These are phyloP conservation scores for Kalanchoe fedtschenkoi DNA, from an alignment of 164 flowering plant genomes.

Conservation along the genomic window DNA sequence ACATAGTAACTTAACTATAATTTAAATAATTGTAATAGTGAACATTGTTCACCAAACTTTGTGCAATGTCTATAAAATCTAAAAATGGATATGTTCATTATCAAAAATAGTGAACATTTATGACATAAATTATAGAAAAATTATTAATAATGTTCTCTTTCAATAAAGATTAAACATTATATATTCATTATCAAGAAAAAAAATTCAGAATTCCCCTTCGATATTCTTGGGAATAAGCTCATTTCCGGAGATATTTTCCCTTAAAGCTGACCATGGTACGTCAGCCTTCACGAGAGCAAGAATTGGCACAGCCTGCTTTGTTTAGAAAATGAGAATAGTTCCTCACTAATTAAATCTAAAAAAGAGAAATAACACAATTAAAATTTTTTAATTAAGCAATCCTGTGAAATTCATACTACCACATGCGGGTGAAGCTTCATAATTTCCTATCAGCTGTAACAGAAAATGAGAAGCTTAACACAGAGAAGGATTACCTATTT, in stretches of 20 bases:
- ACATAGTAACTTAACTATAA: too few species aligned
- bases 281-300: slow-evolving; percentile 66
- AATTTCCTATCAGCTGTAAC: not conserved
- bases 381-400: not conserved
- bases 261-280: slow-evolving; percentile 77
- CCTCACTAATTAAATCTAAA: not conserved
- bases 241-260: slow-evolving; percentile 60
- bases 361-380: not conserved
- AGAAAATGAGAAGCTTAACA: not conserved
- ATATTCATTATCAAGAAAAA: too few species aligned
- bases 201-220: slow-evolving; percentile 99
- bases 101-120: too few species aligned
- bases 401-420: not conserved
- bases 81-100: too few species aligned
- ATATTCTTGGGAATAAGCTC: slow-evolving; percentile 80
- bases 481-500: not conserved
- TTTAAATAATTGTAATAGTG: too few species aligned
- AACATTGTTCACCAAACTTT: too few species aligned
- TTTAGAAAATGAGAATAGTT: not conserved
- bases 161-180: too few species aligned
- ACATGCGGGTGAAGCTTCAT: not conserved
- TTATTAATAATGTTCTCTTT: too few species aligned
- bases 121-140: too few species aligned
- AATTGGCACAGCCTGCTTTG: slow-evolving; percentile 45
- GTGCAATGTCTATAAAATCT: too few species aligned